These are phyloP conservation scores for Cajanus cajan DNA, from an alignment of 306 rosid genomes.

Conservation along the genomic window DNA sequence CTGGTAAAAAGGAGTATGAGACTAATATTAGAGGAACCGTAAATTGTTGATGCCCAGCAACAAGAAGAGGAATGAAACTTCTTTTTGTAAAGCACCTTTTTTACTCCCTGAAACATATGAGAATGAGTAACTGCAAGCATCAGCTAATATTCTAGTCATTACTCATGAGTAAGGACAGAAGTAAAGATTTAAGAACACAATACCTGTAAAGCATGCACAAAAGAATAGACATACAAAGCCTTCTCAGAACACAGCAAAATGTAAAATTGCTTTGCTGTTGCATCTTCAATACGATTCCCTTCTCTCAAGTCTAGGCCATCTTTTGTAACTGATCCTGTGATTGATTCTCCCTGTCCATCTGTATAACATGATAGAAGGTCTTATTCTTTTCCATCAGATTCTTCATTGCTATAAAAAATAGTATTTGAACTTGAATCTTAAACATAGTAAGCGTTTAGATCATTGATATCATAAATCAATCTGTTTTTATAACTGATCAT, in stretches of 20 bases:
- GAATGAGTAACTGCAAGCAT: slow-evolving; percentile 17
- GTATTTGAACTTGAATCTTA: not conserved
- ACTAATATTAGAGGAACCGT: slow-evolving; percentile 43
- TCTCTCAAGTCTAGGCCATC: slow-evolving; percentile 41
- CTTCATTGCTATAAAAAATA: slow-evolving; percentile 23
- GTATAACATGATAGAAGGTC: slow-evolving; percentile 4
- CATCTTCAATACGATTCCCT: slow-evolving; percentile 42
- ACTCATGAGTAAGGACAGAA: not conserved
- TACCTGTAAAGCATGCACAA: slow-evolving; percentile 73
- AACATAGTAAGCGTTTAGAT: not conserved
- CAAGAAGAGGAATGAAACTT: slow-evolving; percentile 71
- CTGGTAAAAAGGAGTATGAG: slow-evolving; percentile 56
- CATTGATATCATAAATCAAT: not conserved
- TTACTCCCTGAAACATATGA: slow-evolving; percentile 61
- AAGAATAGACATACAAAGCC: slow-evolving; percentile 76
- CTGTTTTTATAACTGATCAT: not conserved
- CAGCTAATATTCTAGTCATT: not conserved
- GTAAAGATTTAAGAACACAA: slow-evolving; percentile 19
- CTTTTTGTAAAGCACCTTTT: slow-evolving; percentile 83
- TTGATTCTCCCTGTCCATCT: slow-evolving; percentile 53
- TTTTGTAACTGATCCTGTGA: slow-evolving; percentile 35
- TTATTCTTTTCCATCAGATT: not conserved
- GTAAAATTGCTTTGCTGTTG: slow-evolving; percentile 49
- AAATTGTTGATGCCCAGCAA: slow-evolving; percentile 87
- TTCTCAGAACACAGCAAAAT: slow-evolving; percentile 83